Evolutionary conservation across 2,329 filamentous ascomycete genomes (phyloP), one percentile per base, ranked within the genome.

Genomic region (Talaromyces sp.): DNA sequence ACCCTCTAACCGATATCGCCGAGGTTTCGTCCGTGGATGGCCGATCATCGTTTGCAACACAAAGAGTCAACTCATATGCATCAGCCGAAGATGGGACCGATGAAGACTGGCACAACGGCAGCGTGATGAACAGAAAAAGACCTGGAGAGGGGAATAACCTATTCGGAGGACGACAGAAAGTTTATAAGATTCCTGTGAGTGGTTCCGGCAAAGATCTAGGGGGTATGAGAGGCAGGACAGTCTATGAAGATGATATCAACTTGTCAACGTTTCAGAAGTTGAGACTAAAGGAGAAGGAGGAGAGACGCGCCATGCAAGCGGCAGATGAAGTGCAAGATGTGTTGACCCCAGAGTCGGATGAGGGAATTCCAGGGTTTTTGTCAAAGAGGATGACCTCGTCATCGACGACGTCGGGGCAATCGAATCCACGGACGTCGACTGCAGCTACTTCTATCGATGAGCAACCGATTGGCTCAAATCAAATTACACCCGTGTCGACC

Each of bases 131-230:
- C 71, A 86, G 95, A 60, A 83, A 90, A 8, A 89, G 93, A 70
- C 93, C 92, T 0, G 89, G 87, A 1, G 94, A 98, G 74, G 93
- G 94, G 54, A 99, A 98, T 74, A 90, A 91, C 70, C 79, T 99
- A 64, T 99, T 99, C 78, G 95, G 95, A 65, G 95, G 95, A 16
- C 88, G 95, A 52, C 95, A 98, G 76, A 98, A 98, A 80, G 89
- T 98, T 43, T 98, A 96, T 78, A 93, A 92, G 76, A 91, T 97
- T 68, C 84, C 90, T 0, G 82, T 81, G 3, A 83, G 83, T 31
- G 78, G 69, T 71, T 78, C 63, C 73, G 79, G 63, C 62, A 66
- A 62, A 60, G 64, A 66, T 16, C 16, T 10, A 11, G 66, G 70
- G 47, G 78, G 75, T 37, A 86, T 91, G 82, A 80, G 83, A 54